These are phyloP conservation scores for Shiraia sp. DNA, from an alignment of 2,329 filamentous ascomycete species.

Conservation along the genomic window DNA sequence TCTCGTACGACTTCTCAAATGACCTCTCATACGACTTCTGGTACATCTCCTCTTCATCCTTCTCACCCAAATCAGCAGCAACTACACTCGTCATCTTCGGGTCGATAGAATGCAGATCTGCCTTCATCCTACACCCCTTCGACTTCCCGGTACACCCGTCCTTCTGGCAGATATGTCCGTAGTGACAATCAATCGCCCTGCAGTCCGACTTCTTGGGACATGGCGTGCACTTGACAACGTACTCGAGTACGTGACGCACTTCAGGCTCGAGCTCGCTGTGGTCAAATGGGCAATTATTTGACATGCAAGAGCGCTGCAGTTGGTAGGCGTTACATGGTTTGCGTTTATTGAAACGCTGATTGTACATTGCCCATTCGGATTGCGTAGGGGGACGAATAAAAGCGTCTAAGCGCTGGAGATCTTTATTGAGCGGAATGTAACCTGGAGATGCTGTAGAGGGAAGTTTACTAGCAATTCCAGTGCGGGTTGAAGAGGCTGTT, in stretches of 20 bases:
- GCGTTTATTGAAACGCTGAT: constrained; percentile 30
- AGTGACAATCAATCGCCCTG: constrained; percentile 48
- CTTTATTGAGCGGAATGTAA: constrained; percentile 53
- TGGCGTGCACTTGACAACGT: constrained; percentile 49
- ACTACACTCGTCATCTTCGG: constrained; percentile 25
- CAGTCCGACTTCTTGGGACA: constrained; percentile 50
- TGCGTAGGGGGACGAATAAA: constrained; percentile 43
- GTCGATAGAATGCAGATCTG: constrained; percentile 24
- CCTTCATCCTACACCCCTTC: constrained; percentile 31
- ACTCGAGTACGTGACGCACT: constrained; percentile 48
- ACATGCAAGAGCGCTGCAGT: constrained; percentile 46
- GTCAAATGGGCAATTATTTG: constrained; percentile 48
- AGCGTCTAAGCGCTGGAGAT: constrained; percentile 53
- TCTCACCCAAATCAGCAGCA: constrained; percentile 7
- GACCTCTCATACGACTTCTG: not conserved
- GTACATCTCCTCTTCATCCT: not conserved
- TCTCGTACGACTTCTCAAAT: too few relatives aligned
- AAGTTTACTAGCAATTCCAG: constrained; percentile 20
- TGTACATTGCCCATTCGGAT: constrained; percentile 48
- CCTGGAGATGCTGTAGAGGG: constrained; percentile 14
- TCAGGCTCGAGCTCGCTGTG: constrained; percentile 49
- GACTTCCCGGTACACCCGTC: constrained; percentile 24
- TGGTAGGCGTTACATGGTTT: constrained; percentile 58
- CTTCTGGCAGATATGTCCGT: constrained; percentile 53
- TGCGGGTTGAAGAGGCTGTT: constrained; percentile 1